Base-by-base conservation (phyloP, 2,329 filamentous ascomycete species). In the Penicillium expansum region DNA sequence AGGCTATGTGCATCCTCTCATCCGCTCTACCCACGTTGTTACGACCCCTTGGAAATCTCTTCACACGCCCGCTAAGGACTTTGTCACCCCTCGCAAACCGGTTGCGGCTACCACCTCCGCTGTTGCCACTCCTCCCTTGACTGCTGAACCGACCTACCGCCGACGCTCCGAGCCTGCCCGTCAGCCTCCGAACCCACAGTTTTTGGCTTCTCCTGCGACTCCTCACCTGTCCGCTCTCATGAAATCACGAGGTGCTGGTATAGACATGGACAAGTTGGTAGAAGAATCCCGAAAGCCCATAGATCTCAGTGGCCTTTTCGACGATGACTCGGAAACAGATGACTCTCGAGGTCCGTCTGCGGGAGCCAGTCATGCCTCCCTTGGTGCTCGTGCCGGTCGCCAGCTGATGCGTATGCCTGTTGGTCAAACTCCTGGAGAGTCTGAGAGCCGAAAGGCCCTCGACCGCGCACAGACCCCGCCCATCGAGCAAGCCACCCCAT, bases 141-240 rank as follows among this genome's bases (percentile, higher is more conserved):
- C 57, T 5, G 52, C 52, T 5, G 53, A 56, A 9, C 53, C 56
- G 10, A 30, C 50, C 7, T 32, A 38, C 27, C 60, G 56, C 33
- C 63, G 48, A 32, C 52, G 38, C 22, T 35, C 57, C 14, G 52
- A 52, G 9, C 55, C 53, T 1, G 58, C 69, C 50, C 69, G 69
- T 38, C 61, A 69, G n/a, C 55, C 50, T 29, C n/a, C 68, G 30
- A 63, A 71, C 45, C 60, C 73, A n/a, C 63, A 71, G 7, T 85
- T 86, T 66, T 75, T 80, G 53, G 80, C 80, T 49, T 84, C 85
- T 11, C 71, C 81, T 7, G 81, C 84, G 33, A 83, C 85, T 16
- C 89, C 89, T 14, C 82, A 89, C 72, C 78, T 92, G 20, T 90
- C 88, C 30, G 81, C 81, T 39, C 73, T 90, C 45, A 79, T 91